phyloP scores from a whole-genome alignment of 2,329 filamentous ascomycete genomes.

The Claviceps sp. region DNA sequence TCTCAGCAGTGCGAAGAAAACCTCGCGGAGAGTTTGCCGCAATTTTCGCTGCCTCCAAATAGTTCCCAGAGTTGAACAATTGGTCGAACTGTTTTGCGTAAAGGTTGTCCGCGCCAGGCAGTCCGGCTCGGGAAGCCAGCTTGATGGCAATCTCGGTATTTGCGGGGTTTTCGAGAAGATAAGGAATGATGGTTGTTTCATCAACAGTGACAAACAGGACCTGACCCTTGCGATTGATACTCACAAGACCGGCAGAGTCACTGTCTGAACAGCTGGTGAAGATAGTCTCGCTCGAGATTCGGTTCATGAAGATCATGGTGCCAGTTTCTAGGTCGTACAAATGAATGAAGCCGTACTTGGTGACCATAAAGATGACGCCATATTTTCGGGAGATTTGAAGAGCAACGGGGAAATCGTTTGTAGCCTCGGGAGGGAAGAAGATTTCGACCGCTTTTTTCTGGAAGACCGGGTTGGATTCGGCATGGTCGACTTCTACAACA shows the following conservation, averaged over 20 bases:
- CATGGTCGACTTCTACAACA: slow-evolving; percentile 93
- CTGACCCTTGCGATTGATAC: slow-evolving; percentile 95
- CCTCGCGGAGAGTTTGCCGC: slow-evolving; percentile 93
- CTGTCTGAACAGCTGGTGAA: slow-evolving; percentile 83
- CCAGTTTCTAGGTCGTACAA: slow-evolving; percentile 95
- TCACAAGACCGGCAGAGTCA: slow-evolving; percentile 76
- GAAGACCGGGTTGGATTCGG: slow-evolving; percentile 77
- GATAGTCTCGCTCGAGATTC: slow-evolving; percentile 97
- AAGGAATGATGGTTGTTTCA: slow-evolving; percentile 81
- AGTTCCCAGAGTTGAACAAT: slow-evolving; percentile 67
- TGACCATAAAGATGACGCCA: slow-evolving; percentile 91
- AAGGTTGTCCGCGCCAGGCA: slow-evolving; percentile 86
- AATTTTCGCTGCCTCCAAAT: slow-evolving; percentile 81
- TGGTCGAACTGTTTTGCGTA: slow-evolving; percentile 90
- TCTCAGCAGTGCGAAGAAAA: slow-evolving; percentile 86
- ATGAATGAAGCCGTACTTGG: slow-evolving; percentile 98
- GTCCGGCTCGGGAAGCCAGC: slow-evolving; percentile 83
- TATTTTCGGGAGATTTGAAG: slow-evolving; percentile 97
- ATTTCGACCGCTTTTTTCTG: slow-evolving; percentile 95
- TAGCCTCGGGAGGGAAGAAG: slow-evolving; percentile 91
- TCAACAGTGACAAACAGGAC: slow-evolving; percentile 89
- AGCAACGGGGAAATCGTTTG: slow-evolving; percentile 93
- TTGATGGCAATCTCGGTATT: slow-evolving; percentile 91
- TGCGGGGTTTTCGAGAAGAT: slow-evolving; percentile 90
- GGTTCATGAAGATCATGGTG: slow-evolving; percentile 97